A percentile compares a stretch with the other conserved stretches of the same genome.
Evolutionary conservation across 768 basidiomycete species (phyloP).

Genomic region (Amanita pseudoporphyria): DNA sequence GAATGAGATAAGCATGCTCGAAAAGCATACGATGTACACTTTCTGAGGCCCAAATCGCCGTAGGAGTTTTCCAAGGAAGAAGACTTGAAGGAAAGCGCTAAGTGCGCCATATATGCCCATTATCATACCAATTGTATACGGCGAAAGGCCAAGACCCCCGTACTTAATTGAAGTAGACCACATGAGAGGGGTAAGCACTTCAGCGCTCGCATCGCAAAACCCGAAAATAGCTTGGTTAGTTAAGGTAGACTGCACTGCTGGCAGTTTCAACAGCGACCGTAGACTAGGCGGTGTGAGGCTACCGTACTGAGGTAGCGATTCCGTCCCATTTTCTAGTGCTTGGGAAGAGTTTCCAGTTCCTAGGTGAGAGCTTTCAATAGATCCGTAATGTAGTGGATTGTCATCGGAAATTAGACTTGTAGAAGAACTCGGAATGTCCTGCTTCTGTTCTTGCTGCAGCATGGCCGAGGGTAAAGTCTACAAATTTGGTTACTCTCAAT

Average conservation of each 20-base stretch:
- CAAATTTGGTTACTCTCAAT: neutral
- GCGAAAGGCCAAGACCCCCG: conserved; percentile 47
- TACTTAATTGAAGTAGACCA: conserved; percentile 39
- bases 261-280: neutral
- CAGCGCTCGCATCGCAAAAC: neutral
- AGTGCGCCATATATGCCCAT: conserved; percentile 40
- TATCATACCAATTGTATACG: conserved; percentile 43
- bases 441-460: neutral
- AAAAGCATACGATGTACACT: conserved; percentile 28
- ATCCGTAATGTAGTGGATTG: neutral
- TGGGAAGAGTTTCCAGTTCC: no score
- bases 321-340: neutral
- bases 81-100: conserved; percentile 42
- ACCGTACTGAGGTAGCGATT: neutral
- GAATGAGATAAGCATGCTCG: conserved; percentile 12
- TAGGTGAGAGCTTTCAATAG: neutral
- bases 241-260: neutral
- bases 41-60: conserved; percentile 33
- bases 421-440: neutral
- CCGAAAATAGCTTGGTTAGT: neutral
- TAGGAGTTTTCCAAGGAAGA: conserved; percentile 35
- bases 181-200: conserved; percentile 17
- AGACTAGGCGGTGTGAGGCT: neutral
- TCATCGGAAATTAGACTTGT: neutral
- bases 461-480: conserved; percentile 1